Percentiles rank a stretch among this genome's conserved stretches.
These are phyloP conservation scores for Fusarium irregulare DNA, from an alignment of 2,329 filamentous ascomycete species.

Conservation along the genomic window DNA sequence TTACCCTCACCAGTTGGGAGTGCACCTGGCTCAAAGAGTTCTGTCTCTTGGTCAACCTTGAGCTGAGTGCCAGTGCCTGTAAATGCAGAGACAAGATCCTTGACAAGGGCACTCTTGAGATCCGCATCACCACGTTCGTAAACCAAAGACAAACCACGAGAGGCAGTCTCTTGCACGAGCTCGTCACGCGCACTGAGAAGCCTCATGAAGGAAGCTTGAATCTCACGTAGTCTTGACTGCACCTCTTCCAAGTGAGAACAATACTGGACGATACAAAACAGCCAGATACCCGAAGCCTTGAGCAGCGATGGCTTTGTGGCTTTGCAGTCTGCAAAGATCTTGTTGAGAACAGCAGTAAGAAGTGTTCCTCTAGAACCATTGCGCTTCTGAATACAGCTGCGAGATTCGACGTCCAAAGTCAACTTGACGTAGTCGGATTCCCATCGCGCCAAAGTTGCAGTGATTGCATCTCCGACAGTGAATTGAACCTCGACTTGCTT, in stretches of 20 bases:
- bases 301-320: slow-evolving; percentile 88
- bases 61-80: slow-evolving; percentile 80
- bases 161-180: slow-evolving; percentile 94
- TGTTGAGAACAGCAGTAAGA: slow-evolving; percentile 71
- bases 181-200: slow-evolving; percentile 91
- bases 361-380: slow-evolving; percentile 56
- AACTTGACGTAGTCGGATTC: slow-evolving; percentile 81
- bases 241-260: slow-evolving; percentile 83
- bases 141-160: slow-evolving; percentile 87
- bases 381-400: slow-evolving; percentile 47
- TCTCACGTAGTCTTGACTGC: slow-evolving; percentile 78
- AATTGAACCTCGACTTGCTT: slow-evolving; percentile 91
- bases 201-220: slow-evolving; percentile 87
- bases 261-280: slow-evolving; percentile 90
- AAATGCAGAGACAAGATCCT: slow-evolving; percentile 88
- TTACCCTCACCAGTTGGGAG: slow-evolving; percentile 89
- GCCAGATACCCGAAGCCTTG: slow-evolving; percentile 95
- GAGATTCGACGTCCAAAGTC: slow-evolving; percentile 77
- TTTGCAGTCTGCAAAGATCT: slow-evolving; percentile 80
- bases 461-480: slow-evolving; percentile 87
- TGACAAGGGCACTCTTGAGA: slow-evolving; percentile 84
- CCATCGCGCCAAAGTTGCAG: slow-evolving; percentile 83
- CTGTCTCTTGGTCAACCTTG: slow-evolving; percentile 89
- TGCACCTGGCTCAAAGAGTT: slow-evolving; percentile 91
- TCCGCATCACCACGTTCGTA: slow-evolving; percentile 90